Base-by-base conservation (phyloP, 140 eudicot genomes). In the Senecio squalidus region DNA sequence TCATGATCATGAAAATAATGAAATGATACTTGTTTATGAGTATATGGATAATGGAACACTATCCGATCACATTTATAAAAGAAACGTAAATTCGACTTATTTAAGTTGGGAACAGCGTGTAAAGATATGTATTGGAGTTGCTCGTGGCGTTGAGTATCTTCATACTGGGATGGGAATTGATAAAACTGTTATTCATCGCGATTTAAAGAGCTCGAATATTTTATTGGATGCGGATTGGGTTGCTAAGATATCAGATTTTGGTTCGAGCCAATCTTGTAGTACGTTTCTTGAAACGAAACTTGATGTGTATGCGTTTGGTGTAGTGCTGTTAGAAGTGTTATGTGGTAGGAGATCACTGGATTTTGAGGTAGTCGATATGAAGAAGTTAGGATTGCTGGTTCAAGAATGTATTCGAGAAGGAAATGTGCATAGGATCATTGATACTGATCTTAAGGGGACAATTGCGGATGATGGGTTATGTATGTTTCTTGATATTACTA, bases 181-280 rank as follows among this genome's bases (percentile, higher is more conserved):
- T 17, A 23, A 59, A 25, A 23, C 8, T n/a, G 43, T 60, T 5
- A 44, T 60, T 41, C 67, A 60, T 29, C 54, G 44, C 24, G 67
- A 60, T 28, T 8, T 60, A 23, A 60, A 60, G 22, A 44, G 55
- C 28, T 43, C 54, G 1, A 60, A 60, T 18, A 60, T 60, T 27
- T 3, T 60, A 0, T 10, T 60, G 18, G 43, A 60, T 10, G 67
- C 22, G 15, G 23, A 60, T 16, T 41, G 9, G 27, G 55, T 10
- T 17, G 27, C 67, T 27, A 60, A 34, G n/a, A 26, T 60, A 43
- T 43, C 67, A 0, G 67, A 60, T 44, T 44, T 60, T 17, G 67
- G 67, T 41, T 60, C 38, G 41, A 40, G 55, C 41, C 45, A 44
- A 27, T 3, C 1, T 13, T 25, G 23, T 39, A 22, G 9, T 14